phyloP scores from a whole-genome alignment of 306 rosid genomes.

The Casuarina cunninghamiana region DNA sequence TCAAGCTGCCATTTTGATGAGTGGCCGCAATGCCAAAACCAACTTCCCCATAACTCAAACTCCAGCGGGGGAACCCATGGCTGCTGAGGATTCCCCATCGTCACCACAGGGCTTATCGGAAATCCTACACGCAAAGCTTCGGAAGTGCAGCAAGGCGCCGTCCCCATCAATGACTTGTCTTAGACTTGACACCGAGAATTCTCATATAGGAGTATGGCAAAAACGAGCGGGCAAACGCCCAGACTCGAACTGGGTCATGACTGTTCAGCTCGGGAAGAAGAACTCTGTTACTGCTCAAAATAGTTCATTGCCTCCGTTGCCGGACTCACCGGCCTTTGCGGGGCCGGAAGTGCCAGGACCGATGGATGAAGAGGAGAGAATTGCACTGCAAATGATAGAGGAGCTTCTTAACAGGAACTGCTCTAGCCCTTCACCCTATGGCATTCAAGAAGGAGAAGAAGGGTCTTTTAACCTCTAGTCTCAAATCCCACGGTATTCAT shows the following conservation, averaged over 20 bases:
- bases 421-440: conserved; percentile 43
- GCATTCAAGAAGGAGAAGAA: conserved; percentile 31
- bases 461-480: conserved; percentile 27
- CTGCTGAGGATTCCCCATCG: conserved; percentile 15
- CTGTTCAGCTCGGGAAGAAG: conserved; percentile 54
- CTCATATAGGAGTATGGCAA: conserved; percentile 90
- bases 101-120: conserved; percentile 56
- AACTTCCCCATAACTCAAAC: conserved; percentile 50
- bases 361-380: conserved; percentile 61
- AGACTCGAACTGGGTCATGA: conserved; percentile 83
- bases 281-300: neutral
- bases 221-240: conserved; percentile 67
- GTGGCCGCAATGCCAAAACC: conserved; percentile 50
- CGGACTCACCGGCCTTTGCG: neutral
- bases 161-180: conserved; percentile 90
- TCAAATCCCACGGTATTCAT: neutral
- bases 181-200: conserved; percentile 83
- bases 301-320: neutral
- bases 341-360: conserved; percentile 25
- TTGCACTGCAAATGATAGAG: conserved; percentile 92
- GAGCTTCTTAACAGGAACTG: conserved; percentile 74
- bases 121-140: conserved; percentile 76
- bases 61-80: conserved; percentile 30
- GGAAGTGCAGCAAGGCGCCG: conserved; percentile 65
- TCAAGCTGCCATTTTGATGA: conserved; percentile 50